Base-by-base conservation (phyloP, 768 basidiomycete species). In the Tricholoma sp. region DNA sequence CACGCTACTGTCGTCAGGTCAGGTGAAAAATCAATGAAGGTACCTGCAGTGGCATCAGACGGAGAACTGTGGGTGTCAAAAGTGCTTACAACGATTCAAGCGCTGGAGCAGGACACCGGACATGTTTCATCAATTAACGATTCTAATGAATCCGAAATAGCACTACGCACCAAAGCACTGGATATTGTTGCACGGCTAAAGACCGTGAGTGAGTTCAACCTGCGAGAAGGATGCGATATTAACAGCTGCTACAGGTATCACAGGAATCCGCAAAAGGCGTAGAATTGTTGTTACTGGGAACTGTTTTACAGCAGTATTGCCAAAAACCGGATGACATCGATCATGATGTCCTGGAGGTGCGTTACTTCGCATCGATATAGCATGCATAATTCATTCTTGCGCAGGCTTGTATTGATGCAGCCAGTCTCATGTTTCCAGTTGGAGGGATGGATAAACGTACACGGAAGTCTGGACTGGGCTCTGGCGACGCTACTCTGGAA, bases 11-110 rank as follows among this genome's bases (percentile, higher is more conserved):
- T 77, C 16, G 63, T 85, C 29, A 82, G 81, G 59, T 76, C 79
- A 66, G 83, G 75, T 34, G 81, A 83, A 41, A 83, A 81, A 59
- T 70, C 77, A 1, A 69, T 69, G 19, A 88, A 85, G 67, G 66
- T 77, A n/a, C 69, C 80, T 16, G 87, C 82, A 1, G 81, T 82
- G 19, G 82, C 88, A 35, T 79, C 83, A 6, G 81, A 90, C 57
- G 91, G 91, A 27, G 80, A 86, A 63, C 83, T 91, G 59, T 97
- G 94, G 94, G 75, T 89, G 8, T 78, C 83, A 3, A 83, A 83
- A 64, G 81, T 83, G 9, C 74, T 94, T 10, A 67, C 73, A 5
- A 82, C 77, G 11, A 77, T 90, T 56, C 72, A 74, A 50, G 57
- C 65, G 46, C 67, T 95, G 27, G 85, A 89, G 68, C 74, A 76